phyloP scores from a whole-genome alignment of 169 alveolate genomes.

The Plasmodium inui region DNA sequence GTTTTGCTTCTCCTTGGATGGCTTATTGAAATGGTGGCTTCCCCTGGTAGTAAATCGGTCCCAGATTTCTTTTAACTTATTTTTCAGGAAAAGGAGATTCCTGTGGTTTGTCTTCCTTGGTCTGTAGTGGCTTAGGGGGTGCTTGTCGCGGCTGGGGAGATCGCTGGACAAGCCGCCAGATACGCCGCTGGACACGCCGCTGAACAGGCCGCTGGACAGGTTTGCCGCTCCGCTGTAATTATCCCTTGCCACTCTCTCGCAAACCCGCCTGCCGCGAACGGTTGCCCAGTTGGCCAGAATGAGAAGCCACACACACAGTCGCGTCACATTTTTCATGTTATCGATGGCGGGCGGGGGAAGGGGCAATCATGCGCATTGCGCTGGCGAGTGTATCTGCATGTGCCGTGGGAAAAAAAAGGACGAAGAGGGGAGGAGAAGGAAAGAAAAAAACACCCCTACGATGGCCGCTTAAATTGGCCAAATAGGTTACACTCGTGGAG shows the following conservation, averaged over 20 bases:
- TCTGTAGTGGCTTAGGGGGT: neutral
- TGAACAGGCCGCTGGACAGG: neutral
- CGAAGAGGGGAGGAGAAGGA: neutral
- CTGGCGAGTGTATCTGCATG: neutral
- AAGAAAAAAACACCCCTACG: neutral
- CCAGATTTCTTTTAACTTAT: conserved; percentile 63
- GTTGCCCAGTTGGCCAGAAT: neutral
- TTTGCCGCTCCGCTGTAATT: neutral
- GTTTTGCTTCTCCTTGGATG: neutral
- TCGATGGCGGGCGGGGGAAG: neutral
- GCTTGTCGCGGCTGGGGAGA: neutral
- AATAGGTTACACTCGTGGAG: neutral
- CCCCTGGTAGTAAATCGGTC: neutral
- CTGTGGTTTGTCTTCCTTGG: neutral
- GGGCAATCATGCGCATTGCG: neutral
- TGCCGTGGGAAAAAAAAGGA: neutral
- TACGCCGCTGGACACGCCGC: neutral
- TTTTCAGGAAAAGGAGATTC: conserved; percentile 23
- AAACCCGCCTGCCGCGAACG: neutral
- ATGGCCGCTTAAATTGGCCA: neutral
- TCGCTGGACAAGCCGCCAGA: neutral
- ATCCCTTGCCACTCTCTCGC: neutral
- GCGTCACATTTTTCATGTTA: conserved; percentile 71
- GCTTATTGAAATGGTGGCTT: neutral
- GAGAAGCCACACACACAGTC: neutral